Base-by-base conservation (phyloP, 768 basidiomycete genomes). In the Wakefieldia striispora region DNA sequence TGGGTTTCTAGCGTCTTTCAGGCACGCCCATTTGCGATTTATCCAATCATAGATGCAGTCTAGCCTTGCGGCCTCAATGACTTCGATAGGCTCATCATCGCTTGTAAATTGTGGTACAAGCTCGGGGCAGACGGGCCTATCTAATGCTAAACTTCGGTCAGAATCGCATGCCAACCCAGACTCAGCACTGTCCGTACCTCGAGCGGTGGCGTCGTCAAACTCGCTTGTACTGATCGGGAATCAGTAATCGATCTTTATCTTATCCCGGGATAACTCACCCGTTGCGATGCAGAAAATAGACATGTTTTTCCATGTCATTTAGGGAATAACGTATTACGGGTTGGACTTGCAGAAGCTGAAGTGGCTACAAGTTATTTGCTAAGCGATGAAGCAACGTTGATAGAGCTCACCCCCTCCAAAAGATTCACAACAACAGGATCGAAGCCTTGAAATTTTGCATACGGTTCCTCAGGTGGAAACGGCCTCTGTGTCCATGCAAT, bases 361-460 rank as follows among this genome's bases (percentile, higher is more conserved):
- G 14, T n/a, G n/a, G 8, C 1, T 19, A 19, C 16, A 38, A 16
- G 42, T 61, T 35, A 46, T 26, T 23, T 27, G 4, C 6, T 26
- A 45, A 13, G 27, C 21, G 8, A 38, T 29, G 29, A 17, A 14
- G 19, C 14, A 12, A 21, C 8, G 8, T 33, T 40, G 10, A 24
- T 20, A 21, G 27, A n/a, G 38, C 55, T 19, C 17, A 66, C 73
- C 27, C 73, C 71, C 27, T 55, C 49, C 6, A 75, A 47, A 3
- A 77, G 49, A 45, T 55, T 35, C 38, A 60, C 61, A 1, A 58
- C 63, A 0, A 59, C 42, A 10, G 50, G 40, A 14, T 57, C 53
- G 16, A 75, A 45, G 2, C 42, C 53, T 3, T 55, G 50, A 24
- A 62, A 66, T 3, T 49, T 50, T 3, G 65, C 24, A 36, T 72